Evolutionary conservation across 2,329 filamentous ascomycete genomes (phyloP), one percentile per base, ranked within the genome.

Genomic region (Penicillium thymicola): DNA sequence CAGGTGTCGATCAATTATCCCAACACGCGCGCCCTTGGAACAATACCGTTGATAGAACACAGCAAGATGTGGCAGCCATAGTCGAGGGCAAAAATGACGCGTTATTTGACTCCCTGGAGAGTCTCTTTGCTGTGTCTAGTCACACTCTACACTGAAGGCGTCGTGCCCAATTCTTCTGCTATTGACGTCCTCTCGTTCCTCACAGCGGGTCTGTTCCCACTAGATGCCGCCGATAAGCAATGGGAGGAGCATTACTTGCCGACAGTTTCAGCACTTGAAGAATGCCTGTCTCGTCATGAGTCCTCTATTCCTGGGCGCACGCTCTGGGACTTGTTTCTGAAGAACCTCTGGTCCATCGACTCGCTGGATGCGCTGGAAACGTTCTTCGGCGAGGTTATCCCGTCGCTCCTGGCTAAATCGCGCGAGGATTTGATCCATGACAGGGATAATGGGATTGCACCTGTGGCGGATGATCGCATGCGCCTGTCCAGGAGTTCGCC

Each of bases 101-200:
- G 89, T 55, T 96, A 89, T 73, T 82, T 97, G 44, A 96, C 90
- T n/a, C 90, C 93, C 13, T 87, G 90, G 64, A 96, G 94, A 71
- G 84, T 97, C 64, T 88, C 89, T 68, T 81, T 97, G 25, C 82
- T 97, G 54, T 85, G 86, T 53, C 83, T 99, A 51, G 83, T 94
- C 51, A 85, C 91, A 66, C 81, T 97, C 52, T 97, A 99, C 74
- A 85, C 85, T 37, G 86, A 89, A 62, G 86, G 85, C 23, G 78
- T 81, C 2, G 82, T 92, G 16, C 87, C 89, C 2, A 85, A 83
- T 58, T 80, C 83, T 48, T 86, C 88, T n/a, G 86, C 87, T 25
- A 82, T 93, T 42, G 82, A 89, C 14, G 80, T 96, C 32, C 81
- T 96, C 21, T 89, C 89, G 41, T 94, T 95, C 76, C 81, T 96